Base-by-base conservation (phyloP, 148 eudicot genomes). In the Vaccinium myrtillus region DNA sequence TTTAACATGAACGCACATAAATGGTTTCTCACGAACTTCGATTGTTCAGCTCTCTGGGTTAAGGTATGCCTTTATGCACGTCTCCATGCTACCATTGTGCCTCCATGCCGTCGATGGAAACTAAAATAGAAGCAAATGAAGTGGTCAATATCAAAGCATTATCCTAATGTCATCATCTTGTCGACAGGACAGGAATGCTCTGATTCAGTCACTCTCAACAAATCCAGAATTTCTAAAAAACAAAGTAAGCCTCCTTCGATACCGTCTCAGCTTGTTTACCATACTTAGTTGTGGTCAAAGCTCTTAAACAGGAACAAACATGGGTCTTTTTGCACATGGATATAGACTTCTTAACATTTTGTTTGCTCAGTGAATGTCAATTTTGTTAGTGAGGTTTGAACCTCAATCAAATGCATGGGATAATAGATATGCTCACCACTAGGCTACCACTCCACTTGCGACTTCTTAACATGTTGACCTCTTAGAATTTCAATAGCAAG, bases 1-100 rank as follows among this genome's bases (percentile, higher is more conserved):
- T 96, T 94, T 80, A 94, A 92, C 89, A 91, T 94, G 97, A 96
- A 96, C 54, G 96, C 98, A 43, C 99, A 96, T 81, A 96, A 96
- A 85, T 96, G 99, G 99, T 87, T 96, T 83, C 90, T 96, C 18
- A 96, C 98, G n/a, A 96, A 94, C 88, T 94, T 96, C 82, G 99
- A 96, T 83, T 96, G 99, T 84, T 96, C 98, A 48, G 90, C 93
- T 84, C 95, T 96, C 67, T 96, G 97, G 95, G 91, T 94, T 65
- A 93, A 91, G 98, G 98, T 94, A 88, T 81, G 67, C 13, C 70
- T 51, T 70, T 18, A 50, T 75, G 77, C 79, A 81, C 59, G 25
- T 77, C 12, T 61, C 7, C 50, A 6, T 54, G 50, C 54, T 70
- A 70, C 36, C 19, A 12, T 65, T 81, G 39, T 50, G 21, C 75